Percentiles rank a stretch among this genome's conserved stretches.
These are phyloP conservation scores for Crithidia thermophila DNA, from an alignment of 208 protist species.

Conservation along the genomic window DNA sequence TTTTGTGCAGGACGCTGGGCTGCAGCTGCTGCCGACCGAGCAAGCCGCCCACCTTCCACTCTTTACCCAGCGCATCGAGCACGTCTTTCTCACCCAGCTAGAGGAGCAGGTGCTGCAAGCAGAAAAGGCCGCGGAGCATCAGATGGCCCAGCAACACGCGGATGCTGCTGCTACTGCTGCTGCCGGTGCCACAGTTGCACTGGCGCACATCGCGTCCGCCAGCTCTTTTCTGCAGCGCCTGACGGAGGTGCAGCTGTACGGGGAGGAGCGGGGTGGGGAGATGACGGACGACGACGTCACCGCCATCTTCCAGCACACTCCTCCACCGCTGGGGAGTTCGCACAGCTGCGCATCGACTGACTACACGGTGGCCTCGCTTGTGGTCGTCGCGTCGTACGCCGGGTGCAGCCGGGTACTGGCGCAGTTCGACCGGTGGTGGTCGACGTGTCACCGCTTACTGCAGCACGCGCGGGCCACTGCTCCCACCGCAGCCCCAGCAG, in stretches of 20 bases:
- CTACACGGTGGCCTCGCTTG: constrained; percentile 25
- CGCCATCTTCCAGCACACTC: constrained; percentile 1
- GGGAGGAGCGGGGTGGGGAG: constrained; percentile 1
- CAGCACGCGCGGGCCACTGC: not conserved
- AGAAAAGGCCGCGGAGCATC: not conserved
- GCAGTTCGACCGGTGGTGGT: constrained; percentile 23
- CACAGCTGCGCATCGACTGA: not conserved
- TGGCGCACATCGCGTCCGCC: constrained; percentile 18
- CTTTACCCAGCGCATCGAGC: constrained; percentile 10
- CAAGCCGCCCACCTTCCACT: constrained; percentile 16
- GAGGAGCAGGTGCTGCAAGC: not conserved
- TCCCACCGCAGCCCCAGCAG: not conserved
- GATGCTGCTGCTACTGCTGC: not conserved
- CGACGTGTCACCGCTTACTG: not conserved
- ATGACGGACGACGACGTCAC: constrained; percentile 26
- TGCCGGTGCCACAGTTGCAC: not conserved
- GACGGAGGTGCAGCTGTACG: constrained; percentile 20
- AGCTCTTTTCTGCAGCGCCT: constrained; percentile 1
- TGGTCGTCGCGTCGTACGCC: constrained; percentile 12
- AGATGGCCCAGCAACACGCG: too few relatives aligned
- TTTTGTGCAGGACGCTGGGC: constrained; percentile 24
- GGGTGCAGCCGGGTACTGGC: constrained; percentile 8
- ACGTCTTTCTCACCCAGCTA: constrained; percentile 7
- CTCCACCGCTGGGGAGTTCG: not conserved
- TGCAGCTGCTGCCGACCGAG: constrained; percentile 29